Base-by-base conservation (phyloP, 345 rosid genomes). In the Carallia pectinifolia region DNA sequence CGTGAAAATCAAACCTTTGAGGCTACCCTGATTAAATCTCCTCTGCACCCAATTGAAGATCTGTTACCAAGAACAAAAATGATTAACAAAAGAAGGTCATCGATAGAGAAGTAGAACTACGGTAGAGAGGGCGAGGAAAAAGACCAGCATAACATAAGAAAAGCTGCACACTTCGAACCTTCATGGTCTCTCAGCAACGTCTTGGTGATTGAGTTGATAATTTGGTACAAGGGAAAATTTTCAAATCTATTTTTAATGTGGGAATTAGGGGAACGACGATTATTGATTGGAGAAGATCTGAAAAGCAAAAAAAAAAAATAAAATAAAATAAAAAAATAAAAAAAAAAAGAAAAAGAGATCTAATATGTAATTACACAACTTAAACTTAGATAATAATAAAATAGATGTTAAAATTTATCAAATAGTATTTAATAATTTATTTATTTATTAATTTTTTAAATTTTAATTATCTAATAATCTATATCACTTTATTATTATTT, bases 31-130 rank as follows among this genome's bases (percentile, higher is more conserved):
- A 85, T 84, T 79, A 78, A 89, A 81, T 83, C 83, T 86, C 80
- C 80, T 85, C 53, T 93, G 93, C 87, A 90, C 82, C 98, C 97
- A 93, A 67, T 84, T 88, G 84, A 93, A 93, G 84, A 93, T 87
- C 98, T 89, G 81, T 17, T 18, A n/a, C 56, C 67, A 74, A 66
- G 37, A 61, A 39, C 58, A n/a, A 68, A 76, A 69, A 73, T 8
- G n/a, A 23, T 71, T 33, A 33, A 23, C 7, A 58, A 52, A 71
- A 58, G 61, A 38, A 58, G 37, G 4, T 52, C 50, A 44, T 7
- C 33, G 70, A 6, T 44, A 37, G 18, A 71, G 33, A 8, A 56
- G 60, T 56, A 29, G 33, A 23, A 23, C 31, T 55, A 29, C 31
- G 0, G 60, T 2, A 3, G 60, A 56, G 4, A 23, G 6, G 31